Conservation (phyloP, 306 rosid genomes). For the Quercus dentata region DNA sequence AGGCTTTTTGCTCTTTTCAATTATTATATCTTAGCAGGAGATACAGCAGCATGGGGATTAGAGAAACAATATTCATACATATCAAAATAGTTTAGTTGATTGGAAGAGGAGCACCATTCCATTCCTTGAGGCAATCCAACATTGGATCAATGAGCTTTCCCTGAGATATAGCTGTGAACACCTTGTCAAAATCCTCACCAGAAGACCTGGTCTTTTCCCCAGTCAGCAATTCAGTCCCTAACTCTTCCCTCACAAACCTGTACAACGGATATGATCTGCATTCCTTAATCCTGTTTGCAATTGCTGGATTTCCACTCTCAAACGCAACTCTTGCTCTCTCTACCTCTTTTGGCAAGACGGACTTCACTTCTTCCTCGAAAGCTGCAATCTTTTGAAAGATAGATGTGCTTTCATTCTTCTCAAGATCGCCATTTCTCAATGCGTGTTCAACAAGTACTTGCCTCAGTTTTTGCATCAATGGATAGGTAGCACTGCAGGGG, state of each 20-base stretch:
- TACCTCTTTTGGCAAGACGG: conserved; percentile 35
- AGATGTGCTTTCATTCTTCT: conserved; percentile 21
- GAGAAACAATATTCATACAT: neutral
- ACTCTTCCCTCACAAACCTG: conserved; percentile 47
- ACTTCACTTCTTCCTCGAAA: conserved; percentile 35
- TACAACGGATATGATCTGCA: conserved; percentile 54
- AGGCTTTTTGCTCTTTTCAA: no score
- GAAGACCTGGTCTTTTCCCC: conserved; percentile 49
- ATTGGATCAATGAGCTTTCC: conserved; percentile 44
- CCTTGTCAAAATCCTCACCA: conserved; percentile 55
- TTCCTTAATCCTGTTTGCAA: conserved; percentile 39
- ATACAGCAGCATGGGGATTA: neutral
- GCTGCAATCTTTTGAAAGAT: conserved; percentile 38
- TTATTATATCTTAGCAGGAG: no score
- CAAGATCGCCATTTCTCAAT: conserved; percentile 22
- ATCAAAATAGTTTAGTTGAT: neutral
- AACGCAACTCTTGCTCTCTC: conserved; percentile 38
- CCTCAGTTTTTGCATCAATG: conserved; percentile 42
- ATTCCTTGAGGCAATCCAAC: conserved; percentile 35
- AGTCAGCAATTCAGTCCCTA: conserved; percentile 28
- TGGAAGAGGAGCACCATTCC: conserved; percentile 36
- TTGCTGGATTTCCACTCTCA: conserved; percentile 32
- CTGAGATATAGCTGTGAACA: conserved; percentile 41
- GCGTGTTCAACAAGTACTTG: conserved; percentile 42
- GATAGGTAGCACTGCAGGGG: conserved; percentile 28